Base-by-base conservation (phyloP, 2,329 filamentous ascomycete genomes). In the Fusarium pininemorale region DNA sequence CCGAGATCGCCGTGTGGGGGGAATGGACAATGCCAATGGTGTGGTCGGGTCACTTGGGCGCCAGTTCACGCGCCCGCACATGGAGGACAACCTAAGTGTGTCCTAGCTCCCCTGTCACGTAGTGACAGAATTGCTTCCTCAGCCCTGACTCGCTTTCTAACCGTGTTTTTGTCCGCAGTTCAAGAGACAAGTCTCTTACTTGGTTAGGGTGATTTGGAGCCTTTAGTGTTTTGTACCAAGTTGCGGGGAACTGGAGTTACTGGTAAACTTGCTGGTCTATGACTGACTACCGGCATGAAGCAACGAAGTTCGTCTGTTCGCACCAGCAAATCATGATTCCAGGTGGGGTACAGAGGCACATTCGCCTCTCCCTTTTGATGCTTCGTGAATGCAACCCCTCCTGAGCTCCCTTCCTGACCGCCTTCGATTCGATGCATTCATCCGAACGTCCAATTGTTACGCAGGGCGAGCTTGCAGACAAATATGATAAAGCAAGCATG, bases 401-500 rank as follows among this genome's bases (percentile, higher is more conserved):
- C 68, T 54, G 32, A 50, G 58, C 57, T 64, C 32, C 59, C 57
- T 54, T 63, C 73, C 69, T 77, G 75, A 77, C 75, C 75, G 75
- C 75, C 75, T 77, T 63, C 69, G 54, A 66, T 64, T 63, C 66
- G 51, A 67, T 58, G 44, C 66, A 75, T 63, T 70, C 66, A 63
- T 68, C 75, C 72, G 70, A 77, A 71, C 66, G 59, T 73, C 72
- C 69, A 75, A 73, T 70, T 72, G 66, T 63, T 74, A 64, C 70
- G 57, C 69, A 69, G 61, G 64, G 74, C 50, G 62, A 76, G 71
- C 59, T 60, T 67, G 62, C 58, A 73, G 70, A 75, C 66, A 67
- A 67, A 69, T 51, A 62, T 69, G 71, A 74, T 74, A 69, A 69
- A 70, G 56, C 71, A 74, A 70, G 59, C 67, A 69, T 74, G 71